Evolutionary conservation across 2,329 filamentous ascomycete species (phyloP).

Genomic region (Cytospora piceicola): DNA sequence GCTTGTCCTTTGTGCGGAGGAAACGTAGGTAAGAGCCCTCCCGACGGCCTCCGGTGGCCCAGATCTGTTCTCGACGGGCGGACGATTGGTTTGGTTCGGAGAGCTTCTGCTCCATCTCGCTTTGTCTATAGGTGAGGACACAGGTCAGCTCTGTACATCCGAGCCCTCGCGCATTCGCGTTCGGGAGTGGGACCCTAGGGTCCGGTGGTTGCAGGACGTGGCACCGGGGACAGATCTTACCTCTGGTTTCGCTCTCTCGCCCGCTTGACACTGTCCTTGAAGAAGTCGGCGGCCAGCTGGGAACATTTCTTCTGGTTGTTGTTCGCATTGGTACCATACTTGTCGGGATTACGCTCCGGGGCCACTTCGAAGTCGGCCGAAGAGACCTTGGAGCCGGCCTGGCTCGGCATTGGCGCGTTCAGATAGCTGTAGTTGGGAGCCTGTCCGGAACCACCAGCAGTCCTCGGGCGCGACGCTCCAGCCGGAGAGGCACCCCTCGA

Average conservation of each 20-base stretch:
- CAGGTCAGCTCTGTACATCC: neutral
- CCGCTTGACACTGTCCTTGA: conserved; percentile 97
- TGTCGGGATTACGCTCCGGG: conserved; percentile 85
- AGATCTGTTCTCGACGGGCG: conserved; percentile 80
- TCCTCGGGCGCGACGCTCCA: conserved; percentile 73
- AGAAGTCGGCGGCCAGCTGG: conserved; percentile 82
- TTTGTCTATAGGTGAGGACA: conserved; percentile 64
- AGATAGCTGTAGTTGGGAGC: conserved; percentile 68
- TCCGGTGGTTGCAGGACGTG: neutral
- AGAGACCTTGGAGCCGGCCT: conserved; percentile 53
- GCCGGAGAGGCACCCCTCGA: conserved; percentile 67
- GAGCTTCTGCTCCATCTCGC: conserved; percentile 87
- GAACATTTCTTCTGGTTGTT: conserved; percentile 74
- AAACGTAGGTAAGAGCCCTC: conserved; percentile 94
- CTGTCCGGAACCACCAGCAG: conserved; percentile 72
- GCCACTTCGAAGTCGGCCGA: conserved; percentile 75
- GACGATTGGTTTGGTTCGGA: conserved; percentile 75
- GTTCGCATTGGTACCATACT: conserved; percentile 66
- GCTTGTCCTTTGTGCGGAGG: conserved; percentile 88
- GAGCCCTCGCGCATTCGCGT: neutral
- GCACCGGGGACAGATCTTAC: conserved; percentile 51
- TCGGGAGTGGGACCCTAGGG: neutral
- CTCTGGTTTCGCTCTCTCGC: conserved; percentile 93
- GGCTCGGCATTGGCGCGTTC: conserved; percentile 68
- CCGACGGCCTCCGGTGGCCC: conserved; percentile 81